Conservation (phyloP, 2,329 filamentous ascomycete species). For the Trichoderma citrinoviride region DNA sequence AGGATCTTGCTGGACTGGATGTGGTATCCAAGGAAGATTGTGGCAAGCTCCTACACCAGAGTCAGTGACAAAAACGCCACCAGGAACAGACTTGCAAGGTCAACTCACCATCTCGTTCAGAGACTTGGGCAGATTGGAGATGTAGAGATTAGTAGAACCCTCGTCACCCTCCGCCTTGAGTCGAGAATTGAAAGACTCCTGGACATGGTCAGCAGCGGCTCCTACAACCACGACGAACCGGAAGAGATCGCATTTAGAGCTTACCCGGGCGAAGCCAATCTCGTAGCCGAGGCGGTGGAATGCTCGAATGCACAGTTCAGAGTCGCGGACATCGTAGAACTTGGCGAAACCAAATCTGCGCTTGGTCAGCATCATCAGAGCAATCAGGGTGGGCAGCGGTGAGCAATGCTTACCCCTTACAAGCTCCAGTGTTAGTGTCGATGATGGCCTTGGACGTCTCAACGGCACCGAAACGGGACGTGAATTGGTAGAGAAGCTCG, state of each 20-base stretch:
- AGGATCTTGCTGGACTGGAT: conserved; percentile 95
- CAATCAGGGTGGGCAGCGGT: neutral
- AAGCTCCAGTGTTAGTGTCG: conserved; percentile 85
- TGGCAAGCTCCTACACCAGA: conserved; percentile 62
- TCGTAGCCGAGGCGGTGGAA: conserved; percentile 95
- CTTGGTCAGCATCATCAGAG: conserved; percentile 6
- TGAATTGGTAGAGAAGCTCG: conserved; percentile 78
- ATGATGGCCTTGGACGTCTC: conserved; percentile 99
- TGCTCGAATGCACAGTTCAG: conserved; percentile 92
- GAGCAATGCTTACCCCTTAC: conserved; percentile 74
- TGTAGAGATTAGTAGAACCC: conserved; percentile 90
- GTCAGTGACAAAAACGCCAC: neutral
- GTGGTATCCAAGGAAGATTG: conserved; percentile 74
- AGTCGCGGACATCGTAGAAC: conserved; percentile 81
- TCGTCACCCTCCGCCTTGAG: conserved; percentile 95
- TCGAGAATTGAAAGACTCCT: conserved; percentile 98
- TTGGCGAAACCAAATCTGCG: conserved; percentile 96
- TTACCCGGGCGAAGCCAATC: conserved; percentile 90
- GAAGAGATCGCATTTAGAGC: conserved; percentile 30
- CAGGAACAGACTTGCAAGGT: neutral
- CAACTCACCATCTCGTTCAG: conserved; percentile 81
- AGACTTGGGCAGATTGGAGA: conserved; percentile 90
- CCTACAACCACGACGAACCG: neutral
- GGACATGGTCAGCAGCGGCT: conserved; percentile 15
- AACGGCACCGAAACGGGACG: conserved; percentile 84